Percentiles rank a stretch among this genome's conserved stretches.
Conservation (phyloP, 805 yeast species). For the Yarrowia divulgata region DNA sequence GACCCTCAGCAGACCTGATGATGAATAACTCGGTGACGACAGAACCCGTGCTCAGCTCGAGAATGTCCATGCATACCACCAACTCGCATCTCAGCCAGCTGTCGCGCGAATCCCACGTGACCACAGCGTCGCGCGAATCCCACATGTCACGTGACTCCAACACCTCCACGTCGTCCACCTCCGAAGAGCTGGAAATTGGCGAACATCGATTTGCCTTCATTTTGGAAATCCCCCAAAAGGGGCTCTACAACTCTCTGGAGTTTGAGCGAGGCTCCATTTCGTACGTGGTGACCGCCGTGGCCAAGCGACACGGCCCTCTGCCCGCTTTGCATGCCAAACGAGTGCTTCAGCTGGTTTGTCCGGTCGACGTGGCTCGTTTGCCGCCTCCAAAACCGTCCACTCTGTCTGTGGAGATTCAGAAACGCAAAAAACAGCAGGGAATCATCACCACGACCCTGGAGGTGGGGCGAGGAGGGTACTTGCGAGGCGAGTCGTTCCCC, state of each 20-base stretch:
- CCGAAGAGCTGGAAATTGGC: constrained; percentile 53
- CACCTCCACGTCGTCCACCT: neutral
- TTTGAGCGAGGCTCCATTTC: constrained; percentile 86
- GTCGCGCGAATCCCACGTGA: constrained; percentile 15
- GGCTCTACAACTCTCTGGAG: constrained; percentile 74
- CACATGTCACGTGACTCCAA: constrained; percentile 7
- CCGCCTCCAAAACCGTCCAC: constrained; percentile 72
- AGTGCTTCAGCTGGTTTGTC: constrained; percentile 67
- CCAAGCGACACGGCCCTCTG: constrained; percentile 45
- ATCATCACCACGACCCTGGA: constrained; percentile 54
- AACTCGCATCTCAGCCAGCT: neutral
- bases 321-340: constrained; percentile 57
- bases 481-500: constrained; percentile 82
- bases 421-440: constrained; percentile 53
- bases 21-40: neutral
- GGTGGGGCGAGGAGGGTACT: constrained; percentile 69
- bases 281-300: constrained; percentile 63
- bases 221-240: constrained; percentile 76
- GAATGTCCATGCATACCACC: constrained; percentile 33
- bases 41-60: neutral
- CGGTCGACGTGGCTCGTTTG: constrained; percentile 72
- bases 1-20: neutral
- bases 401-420: constrained; percentile 63
- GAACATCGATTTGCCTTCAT: constrained; percentile 89
- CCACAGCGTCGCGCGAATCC: neutral